These are phyloP conservation scores for Volvariella surrecta DNA, from an alignment of 1,284 basidiomycete genomes.

Conservation along the genomic window DNA sequence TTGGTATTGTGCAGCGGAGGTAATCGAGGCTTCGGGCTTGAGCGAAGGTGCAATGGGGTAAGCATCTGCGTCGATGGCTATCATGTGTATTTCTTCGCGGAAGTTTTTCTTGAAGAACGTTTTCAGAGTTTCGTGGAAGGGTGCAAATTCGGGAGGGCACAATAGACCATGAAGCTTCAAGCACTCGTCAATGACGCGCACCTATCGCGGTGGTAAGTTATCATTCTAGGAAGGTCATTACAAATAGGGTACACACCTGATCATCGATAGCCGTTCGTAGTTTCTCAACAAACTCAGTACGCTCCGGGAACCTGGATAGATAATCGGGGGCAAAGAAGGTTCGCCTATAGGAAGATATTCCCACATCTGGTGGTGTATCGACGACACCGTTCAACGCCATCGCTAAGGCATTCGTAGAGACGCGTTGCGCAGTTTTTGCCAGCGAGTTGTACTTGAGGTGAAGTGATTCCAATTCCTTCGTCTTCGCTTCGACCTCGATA, in stretches of 20 bases:
- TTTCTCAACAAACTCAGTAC: conserved; percentile 62
- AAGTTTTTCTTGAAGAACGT: conserved; percentile 89
- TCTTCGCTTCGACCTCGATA: conserved; percentile 71
- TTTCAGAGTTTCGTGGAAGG: conserved; percentile 88
- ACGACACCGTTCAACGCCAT: conserved; percentile 86
- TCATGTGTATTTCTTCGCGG: conserved; percentile 73
- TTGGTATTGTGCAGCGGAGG: conserved; percentile 23
- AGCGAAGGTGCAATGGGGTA: conserved; percentile 23
- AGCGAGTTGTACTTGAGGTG: conserved; percentile 68
- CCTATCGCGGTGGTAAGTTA: conserved; percentile 32
- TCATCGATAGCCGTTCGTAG: conserved; percentile 73
- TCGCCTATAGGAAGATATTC: conserved; percentile 71
- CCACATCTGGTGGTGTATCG: conserved; percentile 74
- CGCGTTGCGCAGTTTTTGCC: conserved; percentile 65
- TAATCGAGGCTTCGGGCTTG: neutral
- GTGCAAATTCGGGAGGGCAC: conserved; percentile 80
- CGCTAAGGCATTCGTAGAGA: conserved; percentile 78
- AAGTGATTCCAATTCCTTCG: conserved; percentile 65
- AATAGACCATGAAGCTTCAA: conserved; percentile 77
- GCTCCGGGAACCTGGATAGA: conserved; percentile 58
- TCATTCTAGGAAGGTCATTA: neutral
- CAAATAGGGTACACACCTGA: conserved; percentile 40
- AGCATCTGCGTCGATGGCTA: conserved; percentile 39
- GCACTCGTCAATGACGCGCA: conserved; percentile 75
- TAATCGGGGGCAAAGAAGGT: conserved; percentile 75